Base-by-base conservation (phyloP, 2,329 filamentous ascomycete genomes). In the Fusarium haematococcum region DNA sequence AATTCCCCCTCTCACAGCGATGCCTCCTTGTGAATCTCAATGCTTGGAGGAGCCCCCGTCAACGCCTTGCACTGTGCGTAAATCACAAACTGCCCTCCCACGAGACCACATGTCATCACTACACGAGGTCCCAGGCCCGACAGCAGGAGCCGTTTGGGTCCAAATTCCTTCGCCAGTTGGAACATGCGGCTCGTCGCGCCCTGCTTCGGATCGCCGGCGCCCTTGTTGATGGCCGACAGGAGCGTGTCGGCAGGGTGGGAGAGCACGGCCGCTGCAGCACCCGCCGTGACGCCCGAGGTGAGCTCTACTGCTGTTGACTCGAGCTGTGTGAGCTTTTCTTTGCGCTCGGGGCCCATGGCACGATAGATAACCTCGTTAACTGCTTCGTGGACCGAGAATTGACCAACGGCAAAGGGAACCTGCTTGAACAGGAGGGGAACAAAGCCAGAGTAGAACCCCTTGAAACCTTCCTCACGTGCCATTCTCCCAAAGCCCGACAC, bases 301-400 rank as follows among this genome's bases (percentile, higher is more conserved):
- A 98, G 89, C 87, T 97, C 97, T 81, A 97, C 91, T 79, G 89
- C 90, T 57, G 95, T 97, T 83, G 94, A 93, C 81, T 92, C 91
- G 75, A 92, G 88, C 76, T 90, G 88, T 69, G 92, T 92, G 78
- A 94, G 87, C 75, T 86, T 89, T 72, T 89, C 88, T 88, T 96
- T 97, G 68, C 84, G 83, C 77, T 88, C 86, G 16, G 85, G 87
- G 80, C 95, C 93, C 81, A 97, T 87, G 64, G 83, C 69, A 67
- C 88, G 86, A 88, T 91, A 97, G 83, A 95, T 90, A 76, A 89
- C 81, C 85, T 97, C 94, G 80, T 93, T 91, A 78, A 93, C 94
- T 80, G 94, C 96, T 87, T 98, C 95, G 88, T 94, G 97, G 65
- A 96, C 95, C 77, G 95, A 94, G 87, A 98, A 98, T 88, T 98